Percentiles rank a stretch among this genome's conserved stretches.
phyloP scores from a whole-genome alignment of 129 eudicot species.

The Sambucus nigra region DNA sequence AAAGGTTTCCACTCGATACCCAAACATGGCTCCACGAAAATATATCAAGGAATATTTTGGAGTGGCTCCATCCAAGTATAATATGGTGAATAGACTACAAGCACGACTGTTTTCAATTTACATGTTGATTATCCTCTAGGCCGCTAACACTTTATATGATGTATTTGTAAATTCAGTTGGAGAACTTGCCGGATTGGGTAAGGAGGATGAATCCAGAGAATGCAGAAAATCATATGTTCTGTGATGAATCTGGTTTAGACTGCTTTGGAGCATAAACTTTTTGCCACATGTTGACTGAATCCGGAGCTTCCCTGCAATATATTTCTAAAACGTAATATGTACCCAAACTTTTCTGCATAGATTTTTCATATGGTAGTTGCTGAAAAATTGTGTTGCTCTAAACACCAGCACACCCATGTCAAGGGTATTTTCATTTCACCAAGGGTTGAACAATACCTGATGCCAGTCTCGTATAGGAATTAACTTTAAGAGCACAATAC shows the following conservation, averaged over 20 bases:
- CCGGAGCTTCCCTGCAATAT: slow-evolving; percentile 54
- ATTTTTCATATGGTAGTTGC: no score
- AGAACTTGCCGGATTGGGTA: slow-evolving; percentile 47
- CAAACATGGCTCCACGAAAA: slow-evolving; percentile 41
- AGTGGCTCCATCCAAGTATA: slow-evolving; percentile 38
- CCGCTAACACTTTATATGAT: slow-evolving; percentile 11
- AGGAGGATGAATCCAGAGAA: slow-evolving; percentile 49
- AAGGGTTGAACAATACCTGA: no score
- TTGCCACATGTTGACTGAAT: slow-evolving; percentile 51
- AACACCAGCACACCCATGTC: no score
- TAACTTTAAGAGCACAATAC: no score
- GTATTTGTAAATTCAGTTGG: slow-evolving; percentile 29
- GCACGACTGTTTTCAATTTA: slow-evolving; percentile 10
- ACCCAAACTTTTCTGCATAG: neutral
- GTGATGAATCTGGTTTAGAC: slow-evolving; percentile 29
- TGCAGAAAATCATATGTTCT: slow-evolving; percentile 50
- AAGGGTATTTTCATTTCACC: no score
- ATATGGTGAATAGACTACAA: slow-evolving; percentile 35
- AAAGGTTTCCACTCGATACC: slow-evolving; percentile 54
- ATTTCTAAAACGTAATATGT: slow-evolving; percentile 52
- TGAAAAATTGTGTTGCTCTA: no score
- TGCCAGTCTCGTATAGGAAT: no score
- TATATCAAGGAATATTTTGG: slow-evolving; percentile 61
- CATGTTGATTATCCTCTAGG: slow-evolving; percentile 8
- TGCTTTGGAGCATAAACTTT: slow-evolving; percentile 52